Evolutionary conservation across 139 green algal genomes (phyloP).

Genomic region (Coelastrella sp.): DNA sequence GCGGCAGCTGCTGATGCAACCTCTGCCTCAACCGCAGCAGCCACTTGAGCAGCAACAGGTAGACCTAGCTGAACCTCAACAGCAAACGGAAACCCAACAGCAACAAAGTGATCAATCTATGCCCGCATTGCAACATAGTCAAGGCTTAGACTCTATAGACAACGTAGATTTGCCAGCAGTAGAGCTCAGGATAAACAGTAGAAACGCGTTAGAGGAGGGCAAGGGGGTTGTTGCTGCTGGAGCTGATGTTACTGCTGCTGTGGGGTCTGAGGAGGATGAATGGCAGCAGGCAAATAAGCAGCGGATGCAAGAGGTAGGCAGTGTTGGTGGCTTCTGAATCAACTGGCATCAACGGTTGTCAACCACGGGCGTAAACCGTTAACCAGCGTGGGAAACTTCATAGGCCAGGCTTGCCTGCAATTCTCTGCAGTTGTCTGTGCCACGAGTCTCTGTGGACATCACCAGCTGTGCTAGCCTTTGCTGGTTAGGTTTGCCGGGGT

Average conservation of each 20-base stretch:
- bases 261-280: slow-evolving; percentile 25
- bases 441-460: not conserved
- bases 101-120: not conserved
- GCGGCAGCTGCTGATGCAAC: no score
- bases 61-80: not conserved
- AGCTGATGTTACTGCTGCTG: not conserved
- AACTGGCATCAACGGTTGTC: no score
- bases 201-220: not conserved
- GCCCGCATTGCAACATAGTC: not conserved
- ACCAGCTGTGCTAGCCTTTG: no score
- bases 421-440: not conserved
- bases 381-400: no score
- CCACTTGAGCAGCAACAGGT: not conserved
- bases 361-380: no score
- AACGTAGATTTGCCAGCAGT: not conserved
- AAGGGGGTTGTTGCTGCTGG: not conserved
- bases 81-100: not conserved
- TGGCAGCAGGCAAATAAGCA: slow-evolving; percentile 55
- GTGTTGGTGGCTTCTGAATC: not conserved
- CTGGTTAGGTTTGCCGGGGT: no score
- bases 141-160: not conserved
- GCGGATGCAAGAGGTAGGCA: not conserved
- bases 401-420: not conserved
- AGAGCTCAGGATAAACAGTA: not conserved
- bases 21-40: not conserved